Evolutionary conservation across 2,329 filamentous ascomycete species (phyloP), one percentile per base, ranked within the genome.

Genomic region (Verticillium isaacii): DNA sequence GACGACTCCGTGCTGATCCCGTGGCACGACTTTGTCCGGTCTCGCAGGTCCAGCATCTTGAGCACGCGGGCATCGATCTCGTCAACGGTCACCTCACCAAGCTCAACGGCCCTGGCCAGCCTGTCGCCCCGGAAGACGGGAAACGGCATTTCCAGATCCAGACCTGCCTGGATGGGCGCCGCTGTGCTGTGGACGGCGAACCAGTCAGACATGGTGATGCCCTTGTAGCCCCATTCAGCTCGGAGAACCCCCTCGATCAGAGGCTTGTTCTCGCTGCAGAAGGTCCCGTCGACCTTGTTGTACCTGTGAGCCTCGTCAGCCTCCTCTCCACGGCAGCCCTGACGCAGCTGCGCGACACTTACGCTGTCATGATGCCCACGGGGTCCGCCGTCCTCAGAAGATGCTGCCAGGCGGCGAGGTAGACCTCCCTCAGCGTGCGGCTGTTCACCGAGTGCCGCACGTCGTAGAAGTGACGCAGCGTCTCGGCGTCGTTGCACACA

Each of bases 121-220:
- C 59, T 64, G 4, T 62, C 60, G 32, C 67, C 67, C 32, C 68
- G 19, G 41, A 68, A 69, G 19, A 52, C 19, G 45, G 45, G 45
- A 52, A 52, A 52, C 45, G 71, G 71, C 73, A 76, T 76, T 61
- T 76, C 74, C 11, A 75, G 68, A 39, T 75, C 69, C 36, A 70
- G 65, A 0, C 73, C 68, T 2, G 70, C 67, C 62, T 72, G 69
- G 62, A 72, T 64, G 6, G 70, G 64, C 59, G 69, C 68, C 14
- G 69, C 65, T 0, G 69, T 72, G 41, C 67, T 67, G 64, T 75
- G 72, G 7, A 68, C 73, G 57, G 68, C 72, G 61, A 68, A 73
- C 73, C 71, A 76, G 56, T 75, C 74, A 41, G 68, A 73, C 66
- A 75, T 72, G 63, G 74, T 68, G 12, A 73, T 66, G 17, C 74